Base-by-base conservation (phyloP, 345 rosid species). In the Aquilaria sinensis region DNA sequence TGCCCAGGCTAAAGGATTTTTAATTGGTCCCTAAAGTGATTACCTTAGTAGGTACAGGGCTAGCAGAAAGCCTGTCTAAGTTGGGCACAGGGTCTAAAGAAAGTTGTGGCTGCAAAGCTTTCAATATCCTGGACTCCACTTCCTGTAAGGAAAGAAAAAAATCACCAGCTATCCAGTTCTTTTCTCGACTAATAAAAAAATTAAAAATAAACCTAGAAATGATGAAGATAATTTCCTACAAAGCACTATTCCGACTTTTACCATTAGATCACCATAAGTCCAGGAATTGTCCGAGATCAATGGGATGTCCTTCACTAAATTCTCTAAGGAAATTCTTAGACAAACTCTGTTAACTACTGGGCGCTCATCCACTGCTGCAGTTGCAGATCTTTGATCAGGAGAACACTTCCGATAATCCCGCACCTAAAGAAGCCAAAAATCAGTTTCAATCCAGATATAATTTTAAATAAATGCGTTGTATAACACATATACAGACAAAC, bases 201-300 rank as follows among this genome's bases (percentile, higher is more conserved):
- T 37, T 50, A 13, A 67, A 48, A 51, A 48, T 58, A 48, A 12
- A 49, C 63, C 56, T 54, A 64, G 57, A 53, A 64, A 14, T 32
- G 41, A 63, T 34, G 30, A 33, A 53, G 49, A 58, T 57, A 57
- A 53, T 43, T 23, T 23, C 23, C 23, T 23, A 23, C 23, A 23
- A 56, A 60, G 65, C 30, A 2, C 43, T 37, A 37, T 3, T 37
- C 43, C 8, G 5, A 45, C 30, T 34, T 64, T 77, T 78, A 87
- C 99, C 97, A 95, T 91, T 72, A 91, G 78, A 79, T 95, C 96
- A 72, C 96, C 96, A 52, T 95, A 95, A 7, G 88, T 91, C 99
- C 99, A 95, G 62, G 97, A 79, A 66, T 72, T 81, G 77, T 83
- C 92, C 14, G 97, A 82, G 63, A 84, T 78, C 71, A 75, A 59